Evolutionary conservation across 2,329 filamentous ascomycete genomes (phyloP).

Genomic region (Dactylellina leptospora): DNA sequence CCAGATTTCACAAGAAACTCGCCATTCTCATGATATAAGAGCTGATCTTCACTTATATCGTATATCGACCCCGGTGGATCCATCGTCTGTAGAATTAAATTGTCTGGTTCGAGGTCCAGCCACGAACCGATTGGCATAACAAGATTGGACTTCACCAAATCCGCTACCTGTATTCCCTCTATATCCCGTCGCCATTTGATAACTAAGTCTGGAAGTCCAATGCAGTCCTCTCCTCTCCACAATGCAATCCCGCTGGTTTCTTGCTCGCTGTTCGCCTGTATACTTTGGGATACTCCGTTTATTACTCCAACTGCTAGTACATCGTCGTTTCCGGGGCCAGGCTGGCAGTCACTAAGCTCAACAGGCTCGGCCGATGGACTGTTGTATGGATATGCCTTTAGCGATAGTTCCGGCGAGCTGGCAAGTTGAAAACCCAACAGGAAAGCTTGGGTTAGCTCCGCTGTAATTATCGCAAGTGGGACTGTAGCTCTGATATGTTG

Average conservation of each 20-base stretch:
- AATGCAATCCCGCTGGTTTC: constrained; percentile 31
- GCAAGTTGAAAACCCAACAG: constrained; percentile 27
- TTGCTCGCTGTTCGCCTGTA: constrained; percentile 4
- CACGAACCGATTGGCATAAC: constrained; percentile 19
- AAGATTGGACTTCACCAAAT: background rate
- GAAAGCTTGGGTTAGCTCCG: constrained; percentile 12
- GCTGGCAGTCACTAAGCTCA: constrained; percentile 23
- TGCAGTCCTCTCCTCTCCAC: constrained; percentile 14
- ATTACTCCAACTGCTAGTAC: constrained; percentile 28
- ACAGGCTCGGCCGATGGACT: background rate
- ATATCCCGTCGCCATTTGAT: constrained; percentile 18
- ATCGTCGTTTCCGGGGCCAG: constrained; percentile 6
- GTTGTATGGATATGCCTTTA: constrained; percentile 14
- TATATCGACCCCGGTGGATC: constrained; percentile 17
- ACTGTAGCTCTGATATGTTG: too few relatives aligned
- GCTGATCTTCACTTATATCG: background rate
- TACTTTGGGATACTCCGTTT: constrained; percentile 15
- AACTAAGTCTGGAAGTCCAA: constrained; percentile 8
- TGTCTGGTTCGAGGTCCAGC: constrained; percentile 20
- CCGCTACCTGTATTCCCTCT: constrained; percentile 23
- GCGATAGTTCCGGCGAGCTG: background rate
- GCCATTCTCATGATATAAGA: constrained; percentile 3
- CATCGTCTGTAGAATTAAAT: background rate
- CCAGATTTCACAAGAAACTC: constrained; percentile 4
- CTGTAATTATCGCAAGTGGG: background rate